Conservation (phyloP, 768 basidiomycete species). For the Podaxis rugospora region DNA sequence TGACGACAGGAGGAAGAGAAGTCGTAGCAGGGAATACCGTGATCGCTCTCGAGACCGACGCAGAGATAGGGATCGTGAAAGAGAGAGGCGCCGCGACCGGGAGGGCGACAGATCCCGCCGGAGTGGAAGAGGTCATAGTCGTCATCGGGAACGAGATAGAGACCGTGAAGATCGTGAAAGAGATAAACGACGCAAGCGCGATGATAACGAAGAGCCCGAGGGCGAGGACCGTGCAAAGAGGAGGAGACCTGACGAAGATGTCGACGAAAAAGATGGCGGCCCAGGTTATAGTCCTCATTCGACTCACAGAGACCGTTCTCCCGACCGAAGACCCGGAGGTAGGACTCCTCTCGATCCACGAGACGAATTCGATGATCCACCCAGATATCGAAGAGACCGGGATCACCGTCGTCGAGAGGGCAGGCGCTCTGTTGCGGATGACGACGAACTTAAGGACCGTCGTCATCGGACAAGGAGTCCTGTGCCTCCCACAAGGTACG, state of each 20-base stretch:
- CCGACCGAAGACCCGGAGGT: conserved; percentile 51
- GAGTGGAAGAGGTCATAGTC: conserved; percentile 44
- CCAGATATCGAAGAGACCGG: conserved; percentile 36
- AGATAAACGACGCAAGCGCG: conserved; percentile 42
- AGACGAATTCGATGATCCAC: conserved; percentile 61
- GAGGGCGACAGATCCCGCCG: conserved; percentile 46
- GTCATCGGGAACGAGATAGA: conserved; percentile 48
- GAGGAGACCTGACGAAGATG: conserved; percentile 54
- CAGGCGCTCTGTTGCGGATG: conserved; percentile 37
- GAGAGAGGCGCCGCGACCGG: conserved; percentile 46
- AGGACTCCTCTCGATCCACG: conserved; percentile 45
- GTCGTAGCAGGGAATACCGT: conserved; percentile 59
- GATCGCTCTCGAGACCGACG: conserved; percentile 55
- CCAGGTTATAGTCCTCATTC: conserved; percentile 47
- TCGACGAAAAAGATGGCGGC: conserved; percentile 36
- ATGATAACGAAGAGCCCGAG: conserved; percentile 25
- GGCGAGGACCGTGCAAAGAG: conserved; percentile 57
- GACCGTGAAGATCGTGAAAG: conserved; percentile 51
- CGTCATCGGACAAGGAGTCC: conserved; percentile 35
- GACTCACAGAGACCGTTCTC: conserved; percentile 38
- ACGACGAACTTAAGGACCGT: conserved; percentile 29
- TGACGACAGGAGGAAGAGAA: conserved; percentile 58
- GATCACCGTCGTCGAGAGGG: conserved; percentile 28
- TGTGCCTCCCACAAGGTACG: conserved; percentile 44
- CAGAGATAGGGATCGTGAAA: conserved; percentile 45